Base-by-base conservation (phyloP, 306 rosid species). In the Pterocarpus santalinus region DNA sequence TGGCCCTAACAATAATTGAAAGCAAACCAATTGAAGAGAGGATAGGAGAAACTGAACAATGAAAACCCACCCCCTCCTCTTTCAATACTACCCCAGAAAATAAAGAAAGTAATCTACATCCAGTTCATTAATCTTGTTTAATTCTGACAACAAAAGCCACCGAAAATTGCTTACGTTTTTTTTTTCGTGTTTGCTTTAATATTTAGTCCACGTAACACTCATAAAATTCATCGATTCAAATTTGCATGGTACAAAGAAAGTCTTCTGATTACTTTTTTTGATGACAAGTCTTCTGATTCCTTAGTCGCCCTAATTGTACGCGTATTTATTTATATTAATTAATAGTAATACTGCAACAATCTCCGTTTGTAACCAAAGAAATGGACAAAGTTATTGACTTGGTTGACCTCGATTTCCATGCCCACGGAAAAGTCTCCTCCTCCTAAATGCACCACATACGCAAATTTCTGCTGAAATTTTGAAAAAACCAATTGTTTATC, bases 331-430 rank as follows among this genome's bases (percentile, higher is more conserved):
- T 14, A 2, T 2, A 33, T 65, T 30, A 65, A 38, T 4, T 77
- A 77, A 13, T 66, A 1, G 1, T 11, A 44, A 61, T 36, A 34
- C 7, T 7, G 69, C 78, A 52, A 9, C 64, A 22, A 72, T 64
- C 62, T 75, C 43, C 6, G 34, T 8, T 49, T 28, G 39, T 5
- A 52, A 71, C 13, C 35, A 16, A 39, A 44, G 58, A 49, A 43
- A 55, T 46, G 55, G 78, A 57, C 83, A 63, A 67, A 13, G 49
- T 7, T 1, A 79, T 80, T 83, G 87, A 84, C 87, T 66, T 79
- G 72, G 87, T 86, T 90, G 93, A 90, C 93, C 89, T 86, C 80
- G 78, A 69, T 5, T 67, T 69, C 12, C 43, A 28, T 38, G 41
- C 80, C 69, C 65, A 39, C 74, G 17, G 41, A 46, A 60, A 71